Percentiles rank a stretch among this genome's conserved stretches.
phyloP scores from a whole-genome alignment of 345 rosid species.

The Microthlaspi erraticum region DNA sequence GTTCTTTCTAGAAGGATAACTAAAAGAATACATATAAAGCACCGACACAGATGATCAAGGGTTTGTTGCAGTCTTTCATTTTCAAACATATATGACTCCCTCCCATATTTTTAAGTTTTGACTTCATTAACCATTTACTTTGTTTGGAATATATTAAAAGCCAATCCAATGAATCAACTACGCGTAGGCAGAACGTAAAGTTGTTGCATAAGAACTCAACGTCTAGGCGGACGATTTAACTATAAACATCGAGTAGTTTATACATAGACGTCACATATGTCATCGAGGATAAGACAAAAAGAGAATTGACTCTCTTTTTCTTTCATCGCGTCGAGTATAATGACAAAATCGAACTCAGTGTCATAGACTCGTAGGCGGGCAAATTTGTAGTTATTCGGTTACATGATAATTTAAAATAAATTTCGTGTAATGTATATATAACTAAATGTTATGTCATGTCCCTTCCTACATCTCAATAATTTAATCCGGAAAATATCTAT shows the following conservation, averaged over 20 bases:
- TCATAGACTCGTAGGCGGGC: constrained; percentile 16
- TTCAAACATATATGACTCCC: neutral
- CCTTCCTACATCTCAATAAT: constrained; percentile 7
- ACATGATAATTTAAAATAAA: constrained; percentile 32
- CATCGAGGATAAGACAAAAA: neutral
- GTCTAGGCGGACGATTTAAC: neutral
- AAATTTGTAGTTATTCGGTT: constrained; percentile 11
- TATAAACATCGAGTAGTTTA: neutral
- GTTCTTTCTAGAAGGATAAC: neutral
- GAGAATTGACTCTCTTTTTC: neutral
- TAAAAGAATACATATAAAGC: constrained; percentile 9
- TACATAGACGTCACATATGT: neutral
- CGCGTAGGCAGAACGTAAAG: neutral
- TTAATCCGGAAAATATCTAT: constrained; percentile 11
- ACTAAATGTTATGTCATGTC: constrained; percentile 31
- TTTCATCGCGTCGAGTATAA: neutral
- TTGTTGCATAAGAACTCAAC: neutral
- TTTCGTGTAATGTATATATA: neutral
- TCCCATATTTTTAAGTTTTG: no score
- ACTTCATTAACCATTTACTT: no score
- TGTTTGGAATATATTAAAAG: neutral
- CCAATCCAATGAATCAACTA: neutral
- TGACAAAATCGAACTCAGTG: constrained; percentile 25
- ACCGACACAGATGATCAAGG: neutral
- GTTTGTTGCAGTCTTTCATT: neutral